Percentiles rank a stretch among this genome's conserved stretches.
Evolutionary conservation across 139 green algal genomes (phyloP).

Genomic region (Chlorella sp.): DNA sequence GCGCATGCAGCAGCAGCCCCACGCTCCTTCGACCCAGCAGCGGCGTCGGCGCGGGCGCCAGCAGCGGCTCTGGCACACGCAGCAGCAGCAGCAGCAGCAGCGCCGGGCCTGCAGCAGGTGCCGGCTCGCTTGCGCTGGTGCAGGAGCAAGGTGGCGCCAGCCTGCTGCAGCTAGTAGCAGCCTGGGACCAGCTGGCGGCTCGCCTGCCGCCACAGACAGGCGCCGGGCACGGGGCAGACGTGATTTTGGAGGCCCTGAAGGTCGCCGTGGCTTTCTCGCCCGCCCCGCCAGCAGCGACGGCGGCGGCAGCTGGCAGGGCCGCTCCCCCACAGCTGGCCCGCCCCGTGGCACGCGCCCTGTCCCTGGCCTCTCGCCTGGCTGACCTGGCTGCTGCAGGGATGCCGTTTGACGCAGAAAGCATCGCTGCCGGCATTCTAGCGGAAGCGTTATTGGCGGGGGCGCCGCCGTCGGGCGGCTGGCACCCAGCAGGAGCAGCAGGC

Average conservation of each 20-base stretch:
- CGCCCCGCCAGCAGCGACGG: constrained; percentile 14
- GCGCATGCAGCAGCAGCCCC: neutral
- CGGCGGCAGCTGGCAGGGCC: neutral
- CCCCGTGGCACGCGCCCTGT: constrained; percentile 46
- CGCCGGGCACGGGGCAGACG: constrained; percentile 26
- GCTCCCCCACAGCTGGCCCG: neutral
- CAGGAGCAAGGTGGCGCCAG: constrained; percentile 10
- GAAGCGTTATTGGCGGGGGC: constrained; percentile 63
- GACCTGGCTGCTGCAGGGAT: constrained; percentile 71
- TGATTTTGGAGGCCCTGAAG: constrained; percentile 72
- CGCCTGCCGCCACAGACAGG: constrained; percentile 46
- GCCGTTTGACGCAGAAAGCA: constrained; percentile 80
- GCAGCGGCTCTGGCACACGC: neutral
- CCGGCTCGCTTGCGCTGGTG: neutral
- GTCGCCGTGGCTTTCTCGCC: constrained; percentile 52
- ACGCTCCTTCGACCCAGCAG: neutral
- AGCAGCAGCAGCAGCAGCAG: neutral
- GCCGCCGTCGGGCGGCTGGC: neutral
- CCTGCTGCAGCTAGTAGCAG: constrained; percentile 30
- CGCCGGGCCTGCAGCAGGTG: no score
- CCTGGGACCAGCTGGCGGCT: constrained; percentile 44
- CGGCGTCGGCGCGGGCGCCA: neutral
- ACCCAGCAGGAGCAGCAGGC: neutral
- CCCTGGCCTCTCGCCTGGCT: constrained; percentile 72
- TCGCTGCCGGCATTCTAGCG: constrained; percentile 85